Percentiles rank a stretch among this genome's conserved stretches.
phyloP scores from a whole-genome alignment of 2,329 filamentous ascomycete genomes.

The Nothophoma quercina region DNA sequence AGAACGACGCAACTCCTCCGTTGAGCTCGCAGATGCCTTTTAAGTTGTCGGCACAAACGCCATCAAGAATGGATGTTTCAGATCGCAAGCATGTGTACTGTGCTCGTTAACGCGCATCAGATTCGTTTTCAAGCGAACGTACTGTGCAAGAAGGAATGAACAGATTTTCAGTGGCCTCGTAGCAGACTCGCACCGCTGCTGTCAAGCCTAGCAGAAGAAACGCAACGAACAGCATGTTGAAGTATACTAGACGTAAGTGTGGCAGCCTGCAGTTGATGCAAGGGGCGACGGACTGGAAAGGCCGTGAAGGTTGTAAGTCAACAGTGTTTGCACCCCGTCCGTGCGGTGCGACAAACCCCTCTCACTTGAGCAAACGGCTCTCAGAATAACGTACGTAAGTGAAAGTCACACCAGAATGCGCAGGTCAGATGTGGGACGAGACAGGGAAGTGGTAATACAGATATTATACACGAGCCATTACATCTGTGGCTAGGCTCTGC shows the following conservation, averaged over 20 bases:
- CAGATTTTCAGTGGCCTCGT: not conserved
- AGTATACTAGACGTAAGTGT: not conserved
- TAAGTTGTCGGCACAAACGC: constrained; percentile 7
- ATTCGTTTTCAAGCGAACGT: too few species aligned
- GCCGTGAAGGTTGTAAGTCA: not conserved
- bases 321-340: not conserved
- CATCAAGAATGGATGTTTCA: not conserved
- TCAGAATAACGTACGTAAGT: not conserved
- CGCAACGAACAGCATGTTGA: not conserved
- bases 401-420: not conserved
- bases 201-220: not conserved
- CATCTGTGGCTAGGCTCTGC: not conserved
- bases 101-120: too few species aligned
- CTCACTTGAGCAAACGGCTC: not conserved
- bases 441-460: not conserved
- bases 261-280: too few species aligned
- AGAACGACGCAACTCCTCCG: constrained; percentile 3
- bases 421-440: not conserved
- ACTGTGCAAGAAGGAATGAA: not conserved
- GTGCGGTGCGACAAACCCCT: not conserved
- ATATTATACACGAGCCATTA: not conserved
- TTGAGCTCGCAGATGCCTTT: constrained; percentile 2
- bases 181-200: not conserved
- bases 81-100: not conserved
- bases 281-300: not conserved